These are phyloP conservation scores for Lasiodiplodia citricola DNA, from an alignment of 2,329 filamentous ascomycete genomes.

Conservation along the genomic window DNA sequence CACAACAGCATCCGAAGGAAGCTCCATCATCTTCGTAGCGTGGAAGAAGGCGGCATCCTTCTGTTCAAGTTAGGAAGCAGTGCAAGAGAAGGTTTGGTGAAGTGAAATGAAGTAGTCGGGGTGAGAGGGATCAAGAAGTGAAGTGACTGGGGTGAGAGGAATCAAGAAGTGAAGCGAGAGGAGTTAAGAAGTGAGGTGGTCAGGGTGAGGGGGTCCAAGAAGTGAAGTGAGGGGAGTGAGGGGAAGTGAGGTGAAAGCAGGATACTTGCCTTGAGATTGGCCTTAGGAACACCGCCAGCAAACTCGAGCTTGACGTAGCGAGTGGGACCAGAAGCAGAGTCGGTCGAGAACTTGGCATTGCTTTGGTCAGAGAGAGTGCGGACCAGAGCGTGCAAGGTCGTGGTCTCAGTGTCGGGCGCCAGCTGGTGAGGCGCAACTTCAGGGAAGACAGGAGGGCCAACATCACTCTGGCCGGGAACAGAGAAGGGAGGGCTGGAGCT, in stretches of 20 bases:
- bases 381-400: not conserved
- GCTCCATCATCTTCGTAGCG: not conserved
- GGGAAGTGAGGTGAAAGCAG: not conserved
- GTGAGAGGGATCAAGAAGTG: not conserved
- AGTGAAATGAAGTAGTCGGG: not conserved
- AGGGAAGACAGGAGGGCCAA: not conserved
- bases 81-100: conserved; percentile 26
- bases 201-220: conserved; percentile 18
- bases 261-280: not conserved
- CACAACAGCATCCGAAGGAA: conserved; percentile 26
- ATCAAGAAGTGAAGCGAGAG: not conserved
- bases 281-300: not conserved
- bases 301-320: conserved; percentile 4
- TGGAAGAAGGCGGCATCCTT: conserved; percentile 24
- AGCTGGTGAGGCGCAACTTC: not conserved
- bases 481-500: not conserved
- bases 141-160: not conserved
- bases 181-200: not conserved
- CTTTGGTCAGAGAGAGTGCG: not conserved
- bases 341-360: not conserved
- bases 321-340: not conserved
- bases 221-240: not conserved
- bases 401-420: not conserved
- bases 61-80: not conserved
- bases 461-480: not conserved